Percentiles rank a stretch among this genome's conserved stretches.
phyloP scores from a whole-genome alignment of 2,329 filamentous ascomycete species.

The Aspergillus sp. region DNA sequence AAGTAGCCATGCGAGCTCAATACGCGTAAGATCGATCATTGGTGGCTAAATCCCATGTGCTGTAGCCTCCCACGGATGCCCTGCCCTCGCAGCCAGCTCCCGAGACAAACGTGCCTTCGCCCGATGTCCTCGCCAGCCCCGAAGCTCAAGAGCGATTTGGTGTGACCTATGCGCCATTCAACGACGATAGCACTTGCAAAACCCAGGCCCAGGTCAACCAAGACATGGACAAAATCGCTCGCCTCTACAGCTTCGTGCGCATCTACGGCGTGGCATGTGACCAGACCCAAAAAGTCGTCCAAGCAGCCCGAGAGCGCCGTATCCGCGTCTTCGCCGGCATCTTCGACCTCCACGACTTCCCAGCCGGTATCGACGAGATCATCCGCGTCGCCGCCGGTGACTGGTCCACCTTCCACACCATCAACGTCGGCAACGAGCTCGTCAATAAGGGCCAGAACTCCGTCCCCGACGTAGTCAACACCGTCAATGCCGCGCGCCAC shows the following conservation, averaged over 20 bases:
- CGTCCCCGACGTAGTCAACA: slow-evolving; percentile 54
- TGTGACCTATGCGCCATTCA: slow-evolving; percentile 61
- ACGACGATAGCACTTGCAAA: slow-evolving; percentile 64
- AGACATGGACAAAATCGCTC: slow-evolving; percentile 61
- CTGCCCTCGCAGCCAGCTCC: background rate
- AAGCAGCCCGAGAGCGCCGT: slow-evolving; percentile 62
- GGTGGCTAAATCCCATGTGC: background rate
- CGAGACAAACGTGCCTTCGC: background rate
- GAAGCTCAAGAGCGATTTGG: slow-evolving; percentile 37
- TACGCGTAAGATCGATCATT: background rate
- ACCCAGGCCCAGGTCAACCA: slow-evolving; percentile 58
- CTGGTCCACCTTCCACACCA: slow-evolving; percentile 68
- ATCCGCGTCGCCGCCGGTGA: slow-evolving; percentile 59
- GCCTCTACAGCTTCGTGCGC: slow-evolving; percentile 63
- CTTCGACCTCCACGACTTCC: slow-evolving; percentile 61
- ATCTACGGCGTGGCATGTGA: slow-evolving; percentile 80
- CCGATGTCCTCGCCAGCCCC: background rate
- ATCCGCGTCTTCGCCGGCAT: slow-evolving; percentile 75
- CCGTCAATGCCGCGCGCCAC: slow-evolving; percentile 58
- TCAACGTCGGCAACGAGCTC: slow-evolving; percentile 79
- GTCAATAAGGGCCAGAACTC: slow-evolving; percentile 64
- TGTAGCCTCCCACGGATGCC: background rate
- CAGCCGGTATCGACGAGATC: slow-evolving; percentile 60
- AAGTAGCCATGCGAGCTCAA: slow-evolving; percentile 5
- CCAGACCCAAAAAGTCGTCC: slow-evolving; percentile 63